phyloP scores from a whole-genome alignment of 1,284 basidiomycete species.

The Ustilago trichophora region DNA sequence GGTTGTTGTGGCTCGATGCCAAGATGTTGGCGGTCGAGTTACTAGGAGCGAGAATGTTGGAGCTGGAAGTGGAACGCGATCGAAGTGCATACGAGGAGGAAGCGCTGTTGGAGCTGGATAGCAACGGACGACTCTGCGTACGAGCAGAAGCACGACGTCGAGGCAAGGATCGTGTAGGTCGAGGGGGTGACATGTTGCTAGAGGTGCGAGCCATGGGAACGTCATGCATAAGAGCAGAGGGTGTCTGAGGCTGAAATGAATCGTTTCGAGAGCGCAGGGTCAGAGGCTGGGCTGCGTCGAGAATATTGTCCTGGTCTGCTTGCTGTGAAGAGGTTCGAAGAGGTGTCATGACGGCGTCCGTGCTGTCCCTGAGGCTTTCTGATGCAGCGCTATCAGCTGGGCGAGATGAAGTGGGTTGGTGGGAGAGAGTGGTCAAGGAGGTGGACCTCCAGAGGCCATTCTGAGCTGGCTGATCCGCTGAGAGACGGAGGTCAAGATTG shows the following conservation, averaged over 20 bases:
- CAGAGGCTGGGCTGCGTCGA: neutral
- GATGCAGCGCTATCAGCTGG: too few relatives aligned
- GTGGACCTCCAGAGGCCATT: neutral
- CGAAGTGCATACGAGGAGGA: slow-evolving; percentile 29
- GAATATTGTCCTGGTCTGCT: neutral
- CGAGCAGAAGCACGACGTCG: slow-evolving; percentile 34
- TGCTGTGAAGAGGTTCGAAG: slow-evolving; percentile 2
- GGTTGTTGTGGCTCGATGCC: slow-evolving; percentile 23
- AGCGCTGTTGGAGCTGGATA: slow-evolving; percentile 27
- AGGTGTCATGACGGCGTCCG: neutral
- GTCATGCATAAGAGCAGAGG: slow-evolving; percentile 3
- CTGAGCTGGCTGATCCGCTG: neutral
- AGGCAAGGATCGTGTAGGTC: slow-evolving; percentile 35
- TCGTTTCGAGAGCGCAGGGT: slow-evolving; percentile 3
- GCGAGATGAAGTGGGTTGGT: too few relatives aligned
- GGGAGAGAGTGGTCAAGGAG: too few relatives aligned
- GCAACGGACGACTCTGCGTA: slow-evolving; percentile 26
- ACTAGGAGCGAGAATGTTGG: slow-evolving; percentile 25
- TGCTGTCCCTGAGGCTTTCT: too few relatives aligned
- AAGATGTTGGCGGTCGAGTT: slow-evolving; percentile 43
- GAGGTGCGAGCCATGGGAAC: slow-evolving; percentile 8
- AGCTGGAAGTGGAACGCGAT: slow-evolving; percentile 29
- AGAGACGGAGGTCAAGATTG: slow-evolving; percentile 2
- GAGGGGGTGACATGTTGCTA: slow-evolving; percentile 45
- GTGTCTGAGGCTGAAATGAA: slow-evolving; percentile 6